Conservation (phyloP, 2,329 filamentous ascomycete genomes). For the Fusarium sp. region DNA sequence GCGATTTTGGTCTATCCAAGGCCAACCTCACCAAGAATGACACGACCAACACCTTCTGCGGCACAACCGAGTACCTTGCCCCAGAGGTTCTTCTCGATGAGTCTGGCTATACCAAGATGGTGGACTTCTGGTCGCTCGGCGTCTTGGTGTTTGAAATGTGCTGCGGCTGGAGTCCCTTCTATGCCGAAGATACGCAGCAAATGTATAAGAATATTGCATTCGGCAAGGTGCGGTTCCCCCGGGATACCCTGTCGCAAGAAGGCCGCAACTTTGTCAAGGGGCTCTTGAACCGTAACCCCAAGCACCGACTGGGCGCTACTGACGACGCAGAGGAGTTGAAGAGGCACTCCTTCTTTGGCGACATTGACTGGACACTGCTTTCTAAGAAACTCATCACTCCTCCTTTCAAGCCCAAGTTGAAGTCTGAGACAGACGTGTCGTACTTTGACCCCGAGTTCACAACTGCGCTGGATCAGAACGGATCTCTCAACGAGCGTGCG, state of each 20-base stretch:
- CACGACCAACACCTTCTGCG: slow-evolving; percentile 98
- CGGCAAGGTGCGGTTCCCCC: slow-evolving; percentile 95
- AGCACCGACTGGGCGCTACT: slow-evolving; percentile 90
- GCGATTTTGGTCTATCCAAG: slow-evolving; percentile 97
- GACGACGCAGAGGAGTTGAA: slow-evolving; percentile 95
- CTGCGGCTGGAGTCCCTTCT: slow-evolving; percentile 99
- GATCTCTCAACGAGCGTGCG: slow-evolving; percentile 90
- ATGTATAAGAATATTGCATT: slow-evolving; percentile 99
- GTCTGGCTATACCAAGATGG: slow-evolving; percentile 99
- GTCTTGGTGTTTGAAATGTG: slow-evolving; percentile 99
- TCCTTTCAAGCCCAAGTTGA: slow-evolving; percentile 97
- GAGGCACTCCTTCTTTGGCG: slow-evolving; percentile 91
- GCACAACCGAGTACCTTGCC: slow-evolving; percentile 96
- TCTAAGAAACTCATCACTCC: slow-evolving; percentile 92
- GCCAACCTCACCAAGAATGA: slow-evolving; percentile 97
- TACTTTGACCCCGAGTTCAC: slow-evolving; percentile 99
- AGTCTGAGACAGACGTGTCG: slow-evolving; percentile 94
- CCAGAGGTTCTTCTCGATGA: slow-evolving; percentile 96
- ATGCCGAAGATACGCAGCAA: slow-evolving; percentile 98
- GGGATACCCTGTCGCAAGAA: slow-evolving; percentile 93
- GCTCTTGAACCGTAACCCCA: slow-evolving; percentile 94
- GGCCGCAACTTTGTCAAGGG: slow-evolving; percentile 99
- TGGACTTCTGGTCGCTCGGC: slow-evolving; percentile 98
- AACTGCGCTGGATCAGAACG: slow-evolving; percentile 86
- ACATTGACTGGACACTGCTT: slow-evolving; percentile 92